phyloP scores from a whole-genome alignment of 768 basidiomycete genomes.

The Leucosporidium creatinivorum region DNA sequence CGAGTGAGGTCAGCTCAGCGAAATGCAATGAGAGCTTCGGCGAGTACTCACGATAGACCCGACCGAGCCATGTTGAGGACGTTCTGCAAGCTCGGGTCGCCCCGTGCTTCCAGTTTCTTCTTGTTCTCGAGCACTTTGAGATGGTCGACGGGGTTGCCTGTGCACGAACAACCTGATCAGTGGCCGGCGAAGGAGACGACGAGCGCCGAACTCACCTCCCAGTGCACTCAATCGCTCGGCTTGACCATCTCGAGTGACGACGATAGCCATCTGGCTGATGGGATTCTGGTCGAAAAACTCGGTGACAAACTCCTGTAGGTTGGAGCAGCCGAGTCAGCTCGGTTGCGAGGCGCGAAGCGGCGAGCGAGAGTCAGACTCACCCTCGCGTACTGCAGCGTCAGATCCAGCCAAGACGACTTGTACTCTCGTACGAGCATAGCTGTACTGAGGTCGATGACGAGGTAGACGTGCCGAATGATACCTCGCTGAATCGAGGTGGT shows the following conservation, averaged over 20 bases:
- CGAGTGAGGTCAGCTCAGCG: conserved; percentile 8
- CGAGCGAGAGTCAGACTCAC: not conserved
- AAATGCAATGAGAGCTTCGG: not conserved
- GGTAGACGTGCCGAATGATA: conserved; percentile 89
- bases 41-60: conserved; percentile 66
- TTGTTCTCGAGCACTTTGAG: conserved; percentile 66
- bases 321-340: not conserved
- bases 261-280: conserved; percentile 88
- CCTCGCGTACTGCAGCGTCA: conserved; percentile 72
- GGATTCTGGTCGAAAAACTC: conserved; percentile 99
- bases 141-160: conserved; percentile 96
- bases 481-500: conserved; percentile 80
- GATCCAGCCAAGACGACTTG: conserved; percentile 86
- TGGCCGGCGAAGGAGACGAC: not conserved
- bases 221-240: conserved; percentile 86
- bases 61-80: conserved; percentile 92
- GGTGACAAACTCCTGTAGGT: conserved; percentile 65
- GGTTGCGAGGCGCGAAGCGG: too few relatives aligned
- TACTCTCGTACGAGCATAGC: conserved; percentile 95
- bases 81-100: conserved; percentile 94
- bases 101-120: conserved; percentile 76
- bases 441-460: conserved; percentile 82
- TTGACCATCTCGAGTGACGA: conserved; percentile 83
- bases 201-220: conserved; percentile 59
- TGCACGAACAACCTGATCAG: not conserved